Conservation (phyloP, 768 basidiomycete genomes). For the Leccinellum rugosiceps region DNA sequence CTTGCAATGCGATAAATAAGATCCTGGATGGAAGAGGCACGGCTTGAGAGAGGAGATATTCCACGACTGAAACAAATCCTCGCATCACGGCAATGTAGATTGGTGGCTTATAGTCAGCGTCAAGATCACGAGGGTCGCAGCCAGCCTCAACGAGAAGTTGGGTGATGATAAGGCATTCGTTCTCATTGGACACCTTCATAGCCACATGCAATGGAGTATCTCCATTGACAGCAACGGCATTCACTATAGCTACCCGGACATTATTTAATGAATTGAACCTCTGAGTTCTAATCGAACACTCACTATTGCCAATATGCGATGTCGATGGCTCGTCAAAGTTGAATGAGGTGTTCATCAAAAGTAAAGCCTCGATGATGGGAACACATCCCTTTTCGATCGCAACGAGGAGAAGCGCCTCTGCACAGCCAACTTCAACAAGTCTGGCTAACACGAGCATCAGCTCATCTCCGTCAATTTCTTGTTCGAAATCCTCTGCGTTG, state of each 20-base stretch:
- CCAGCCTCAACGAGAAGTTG: neutral
- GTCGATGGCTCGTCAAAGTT: neutral
- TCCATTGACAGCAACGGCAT: neutral
- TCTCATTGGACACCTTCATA: neutral
- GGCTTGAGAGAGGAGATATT: neutral
- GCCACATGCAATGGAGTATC: neutral
- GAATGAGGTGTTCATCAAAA: neutral
- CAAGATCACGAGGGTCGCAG: neutral
- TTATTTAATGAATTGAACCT: neutral
- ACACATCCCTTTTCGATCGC: neutral
- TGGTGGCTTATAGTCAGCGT: neutral
- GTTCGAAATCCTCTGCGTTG: neutral
- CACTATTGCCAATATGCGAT: neutral
- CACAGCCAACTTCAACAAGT: neutral
- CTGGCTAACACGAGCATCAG: neutral
- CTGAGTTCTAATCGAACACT: neutral
- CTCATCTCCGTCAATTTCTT: neutral
- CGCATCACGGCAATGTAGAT: neutral
- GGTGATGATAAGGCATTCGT: neutral
- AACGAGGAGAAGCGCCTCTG: neutral
- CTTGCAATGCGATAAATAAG: neutral
- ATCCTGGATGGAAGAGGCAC: neutral
- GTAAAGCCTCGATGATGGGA: constrained; percentile 1
- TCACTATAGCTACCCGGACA: neutral
- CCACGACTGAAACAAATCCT: neutral